phyloP scores from a whole-genome alignment of 305 asterid genomes.

The Solanum aculeatissimum region DNA sequence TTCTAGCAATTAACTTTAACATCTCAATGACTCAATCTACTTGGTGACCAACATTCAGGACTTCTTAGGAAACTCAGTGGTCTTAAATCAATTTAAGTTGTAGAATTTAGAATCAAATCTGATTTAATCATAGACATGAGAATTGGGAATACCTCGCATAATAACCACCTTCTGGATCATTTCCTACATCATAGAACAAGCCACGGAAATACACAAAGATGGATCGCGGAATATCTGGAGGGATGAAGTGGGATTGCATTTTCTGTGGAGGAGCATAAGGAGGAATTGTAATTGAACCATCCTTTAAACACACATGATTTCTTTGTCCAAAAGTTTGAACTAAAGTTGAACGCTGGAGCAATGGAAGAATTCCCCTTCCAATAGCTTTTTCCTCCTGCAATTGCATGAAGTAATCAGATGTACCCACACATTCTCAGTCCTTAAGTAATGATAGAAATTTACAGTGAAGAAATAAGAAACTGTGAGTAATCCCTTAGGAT shows the following conservation, averaged over 20 bases:
- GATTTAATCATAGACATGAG: not conserved
- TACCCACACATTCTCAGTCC: not conserved
- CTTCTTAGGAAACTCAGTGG: not conserved
- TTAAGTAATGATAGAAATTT: not conserved
- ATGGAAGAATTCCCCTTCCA: conserved; percentile 58
- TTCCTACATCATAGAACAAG: conserved; percentile 52
- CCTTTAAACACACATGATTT: conserved; percentile 69
- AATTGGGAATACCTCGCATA: conserved; percentile 42
- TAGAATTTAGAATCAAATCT: not conserved
- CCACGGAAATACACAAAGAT: conserved; percentile 69
- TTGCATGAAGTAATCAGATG: not conserved
- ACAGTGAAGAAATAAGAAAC: not conserved
- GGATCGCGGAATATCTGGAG: conserved; percentile 62
- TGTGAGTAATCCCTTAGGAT: not conserved
- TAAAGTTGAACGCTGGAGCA: conserved; percentile 63
- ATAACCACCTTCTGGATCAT: conserved; percentile 71
- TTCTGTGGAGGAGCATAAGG: conserved; percentile 86
- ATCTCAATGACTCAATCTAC: not conserved
- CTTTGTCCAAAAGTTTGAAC: conserved; percentile 77
- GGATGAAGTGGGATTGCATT: conserved; percentile 63
- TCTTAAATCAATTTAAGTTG: not conserved
- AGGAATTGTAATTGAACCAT: conserved; percentile 64
- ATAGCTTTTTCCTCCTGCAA: conserved; percentile 74
- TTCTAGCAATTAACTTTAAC: not conserved
- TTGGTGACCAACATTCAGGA: not conserved